Base-by-base conservation (phyloP, 768 basidiomycete genomes). In the Naematelia aurantialba region DNA sequence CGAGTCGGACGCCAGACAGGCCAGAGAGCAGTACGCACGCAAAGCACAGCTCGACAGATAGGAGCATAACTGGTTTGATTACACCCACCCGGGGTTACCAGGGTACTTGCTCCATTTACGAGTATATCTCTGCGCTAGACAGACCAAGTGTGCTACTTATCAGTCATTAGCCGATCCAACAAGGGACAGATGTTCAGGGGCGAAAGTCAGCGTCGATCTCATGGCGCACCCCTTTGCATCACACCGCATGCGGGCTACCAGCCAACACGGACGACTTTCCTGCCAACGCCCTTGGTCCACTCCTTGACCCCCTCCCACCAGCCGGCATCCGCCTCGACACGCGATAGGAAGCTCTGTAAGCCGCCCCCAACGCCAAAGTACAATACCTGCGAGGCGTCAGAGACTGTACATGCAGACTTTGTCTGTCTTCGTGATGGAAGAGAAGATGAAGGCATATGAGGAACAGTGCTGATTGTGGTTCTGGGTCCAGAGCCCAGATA, bases 321-420 rank as follows among this genome's bases (percentile, higher is more conserved):
- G 0, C 83, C 85, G 4, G 71, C 76, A 17, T 71, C 65, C 26
- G 70, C 76, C 60, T 82, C 77, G 1, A 91, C 82, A 4, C 80
- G 81, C 25, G 78, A 71, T n/a, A 84, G 74, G 66, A 94, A 94
- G 60, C 86, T 88, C 12, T 82, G 76, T 25, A 93, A 79, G 5
- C 92, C 89, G 0, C 94, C 93, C 0, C 92, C 93, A 3, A 97
- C 91, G 5, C 94, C 94, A 74, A 98, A 97, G 74, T 97, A 97
- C 19, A 97, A 77, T 13, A 91, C 63, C 74, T 73, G 44, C 29
- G 14, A 12, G 30, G 29, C 29, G 34, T 59, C 63, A 59, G 29
- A 27, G 21, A 34, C 5, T n/a, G 26, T 21, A 46, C 31, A 27
- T 17, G 58, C 70, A 51, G 30, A 71, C 82, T 76, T 97, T 98